Evolutionary conservation across 306 rosid species (phyloP), one percentile per base, ranked within the genome.

Genomic region (Pueraria montana): DNA sequence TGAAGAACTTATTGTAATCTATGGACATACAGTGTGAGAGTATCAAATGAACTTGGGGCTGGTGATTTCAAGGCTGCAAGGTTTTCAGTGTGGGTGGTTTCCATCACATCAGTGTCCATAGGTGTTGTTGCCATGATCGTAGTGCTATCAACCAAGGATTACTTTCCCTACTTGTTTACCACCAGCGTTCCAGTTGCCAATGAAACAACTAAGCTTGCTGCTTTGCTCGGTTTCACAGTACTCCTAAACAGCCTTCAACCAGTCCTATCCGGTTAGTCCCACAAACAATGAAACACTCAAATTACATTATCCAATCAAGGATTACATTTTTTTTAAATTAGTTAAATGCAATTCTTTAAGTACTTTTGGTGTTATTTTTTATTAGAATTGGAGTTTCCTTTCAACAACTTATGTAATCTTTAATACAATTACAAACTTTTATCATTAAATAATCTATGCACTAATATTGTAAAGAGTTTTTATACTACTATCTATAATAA

Each of bases 41-140:
- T 94, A 17, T 92, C 98, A 59, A 92, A 92, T 74, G 98, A 94
- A 84, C 98, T 94, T 43, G 97, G 98, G 17, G 90, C 90, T 20
- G 97, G 97, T 24, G 61, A 94, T 79, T 83, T 84, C 40, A 18
- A 2, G 12, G 58, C 89, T 2, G 98, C 98, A 2, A 94, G 83
- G 55, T 87, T 92, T 18, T 18, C 97, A 9, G 98, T 94, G 82
- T 4, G 74, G 14, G 98, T 87, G 76, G 98, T 92, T 75, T 92
- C 94, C 5, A 56, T 83, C 16, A 94, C 98, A 36, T 90, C 98
- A 26, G 58, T 94, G 32, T 62, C 87, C 70, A 88, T 92, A 5
- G 98, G 98, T 50, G 84, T 90, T 59, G 17, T 87, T 72, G 59
- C 72, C 74, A 84, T 88, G 92, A 26, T 40, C 14, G 0, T 87